Base-by-base conservation (phyloP, 768 basidiomycete species). In the Hirschioporus abietinus region DNA sequence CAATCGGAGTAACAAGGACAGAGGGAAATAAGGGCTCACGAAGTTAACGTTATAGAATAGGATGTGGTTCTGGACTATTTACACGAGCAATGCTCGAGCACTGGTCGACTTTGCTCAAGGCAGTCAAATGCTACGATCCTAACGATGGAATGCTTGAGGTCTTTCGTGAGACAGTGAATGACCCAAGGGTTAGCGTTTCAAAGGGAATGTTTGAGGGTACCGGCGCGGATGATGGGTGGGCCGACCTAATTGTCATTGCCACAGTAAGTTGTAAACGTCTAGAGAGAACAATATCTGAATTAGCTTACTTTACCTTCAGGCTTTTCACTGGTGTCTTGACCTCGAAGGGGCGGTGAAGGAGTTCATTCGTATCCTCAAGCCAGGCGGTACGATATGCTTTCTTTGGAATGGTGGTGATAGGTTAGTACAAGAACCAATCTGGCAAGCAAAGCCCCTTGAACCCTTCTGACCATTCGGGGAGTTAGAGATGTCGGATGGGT, bases 401-500 rank as follows among this genome's bases (percentile, higher is more conserved):
- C 78, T 82, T 52, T 83, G 82, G 82, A 83, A 83, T 71, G 71
- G 78, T 59, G 82, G 79, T 66, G 76, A 78, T 66, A 30, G 70
- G 63, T 68, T 35, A 24, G 35, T 61, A 17, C 36, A 34, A 24
- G 6, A 30, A 8, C n/a, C 35, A 10, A 20, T 58, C 42, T 3
- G 7, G 63, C 20, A 35, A 7, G 30, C 30, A 30, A 8, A n/a
- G 58, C 63, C 58, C 12, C 20, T 7, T 20, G 23, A 10, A 0
- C 24, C 12, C 36, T 27, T 30, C 58, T 52, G 61, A 18, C 66
- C 62, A 58, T 20, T 58, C 23, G 5, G 88, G 90, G 68, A 82
- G 85, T 24, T 20, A 52, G 42, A 15, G 76, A 76, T 1, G 88
- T 88, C 24, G 72, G 73, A 20, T 96, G 93, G 93, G 89, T 93